Evolutionary conservation across 2,329 filamentous ascomycete species (phyloP).

Genomic region (Drechslerella dactyloides): DNA sequence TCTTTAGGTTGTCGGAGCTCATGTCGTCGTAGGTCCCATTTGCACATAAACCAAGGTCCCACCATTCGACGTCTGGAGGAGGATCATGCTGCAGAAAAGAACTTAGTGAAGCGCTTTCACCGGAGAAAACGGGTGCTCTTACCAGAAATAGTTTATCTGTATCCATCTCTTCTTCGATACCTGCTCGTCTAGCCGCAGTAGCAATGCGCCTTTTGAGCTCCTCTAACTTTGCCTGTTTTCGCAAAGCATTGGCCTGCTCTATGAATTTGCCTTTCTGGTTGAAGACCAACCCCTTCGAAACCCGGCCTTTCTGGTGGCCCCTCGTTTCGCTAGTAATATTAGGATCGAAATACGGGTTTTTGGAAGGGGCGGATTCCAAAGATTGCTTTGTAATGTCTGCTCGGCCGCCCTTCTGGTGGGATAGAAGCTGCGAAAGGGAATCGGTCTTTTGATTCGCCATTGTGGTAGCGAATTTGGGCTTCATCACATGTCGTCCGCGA

Average conservation of each 20-base stretch:
- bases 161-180: conserved; percentile 87
- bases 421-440: conserved; percentile 55
- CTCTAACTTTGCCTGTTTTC: conserved; percentile 86
- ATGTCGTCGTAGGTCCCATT: conserved; percentile 76
- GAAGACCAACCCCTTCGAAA: conserved; percentile 80
- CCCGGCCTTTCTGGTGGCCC: conserved; percentile 67
- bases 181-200: conserved; percentile 83
- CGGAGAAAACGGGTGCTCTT: background rate
- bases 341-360: conserved; percentile 84
- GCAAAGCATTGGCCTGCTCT: conserved; percentile 85
- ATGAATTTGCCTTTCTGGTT: conserved; percentile 98
- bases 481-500: conserved; percentile 59
- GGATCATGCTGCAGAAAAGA: conserved; percentile 61
- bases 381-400: conserved; percentile 54
- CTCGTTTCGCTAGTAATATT: conserved; percentile 66
- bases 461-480: conserved; percentile 63
- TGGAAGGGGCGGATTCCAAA: conserved; percentile 55
- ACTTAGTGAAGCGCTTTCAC: conserved; percentile 14
- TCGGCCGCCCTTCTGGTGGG: conserved; percentile 16
- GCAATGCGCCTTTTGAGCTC: conserved; percentile 94
- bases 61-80: conserved; percentile 93
- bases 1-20: conserved; percentile 72
- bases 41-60: conserved; percentile 86
- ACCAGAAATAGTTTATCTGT: conserved; percentile 89
- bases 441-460: conserved; percentile 65